Evolutionary conservation across 1,139 yeast species (phyloP).

Genomic region (Yamadazyma epiphylla): DNA sequence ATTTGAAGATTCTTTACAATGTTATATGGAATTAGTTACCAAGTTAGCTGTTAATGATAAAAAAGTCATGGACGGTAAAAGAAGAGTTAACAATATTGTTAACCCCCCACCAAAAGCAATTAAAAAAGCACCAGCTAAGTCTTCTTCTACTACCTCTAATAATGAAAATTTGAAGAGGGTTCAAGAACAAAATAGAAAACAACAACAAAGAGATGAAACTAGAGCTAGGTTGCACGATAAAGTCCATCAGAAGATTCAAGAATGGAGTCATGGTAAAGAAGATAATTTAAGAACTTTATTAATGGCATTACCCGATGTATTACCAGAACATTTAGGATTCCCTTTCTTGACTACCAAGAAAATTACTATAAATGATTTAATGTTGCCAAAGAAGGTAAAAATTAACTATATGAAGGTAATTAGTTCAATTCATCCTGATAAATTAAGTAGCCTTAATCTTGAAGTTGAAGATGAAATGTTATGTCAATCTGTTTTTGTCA

Average conservation of each 20-base stretch:
- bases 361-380: slow-evolving; percentile 64
- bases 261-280: slow-evolving; percentile 75
- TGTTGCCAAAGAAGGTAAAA: slow-evolving; percentile 89
- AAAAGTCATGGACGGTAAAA: slow-evolving; percentile 71
- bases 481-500: slow-evolving; percentile 83
- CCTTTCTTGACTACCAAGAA: slow-evolving; percentile 36
- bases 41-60: slow-evolving; percentile 62
- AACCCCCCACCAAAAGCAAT: slow-evolving; percentile 37
- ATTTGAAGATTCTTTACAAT: slow-evolving; percentile 56
- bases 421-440: slow-evolving; percentile 92
- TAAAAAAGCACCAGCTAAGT: slow-evolving; percentile 14
- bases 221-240: slow-evolving; percentile 57
- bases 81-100: slow-evolving; percentile 68
- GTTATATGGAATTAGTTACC: slow-evolving; percentile 60
- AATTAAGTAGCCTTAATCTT: slow-evolving; percentile 43
- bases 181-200: slow-evolving; percentile 43
- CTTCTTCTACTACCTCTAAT: slow-evolving; percentile 13
- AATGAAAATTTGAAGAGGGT: slow-evolving; percentile 20
- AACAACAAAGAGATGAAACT: slow-evolving; percentile 51
- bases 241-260: slow-evolving; percentile 49
- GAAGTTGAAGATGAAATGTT: slow-evolving; percentile 71
- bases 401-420: slow-evolving; percentile 88
- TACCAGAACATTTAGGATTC: slow-evolving; percentile 61
- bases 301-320: slow-evolving; percentile 58
- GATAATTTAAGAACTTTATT: slow-evolving; percentile 74